phyloP scores from a whole-genome alignment of 768 basidiomycete genomes.

The button mushroom (Agaricus bisporus) region DNA sequence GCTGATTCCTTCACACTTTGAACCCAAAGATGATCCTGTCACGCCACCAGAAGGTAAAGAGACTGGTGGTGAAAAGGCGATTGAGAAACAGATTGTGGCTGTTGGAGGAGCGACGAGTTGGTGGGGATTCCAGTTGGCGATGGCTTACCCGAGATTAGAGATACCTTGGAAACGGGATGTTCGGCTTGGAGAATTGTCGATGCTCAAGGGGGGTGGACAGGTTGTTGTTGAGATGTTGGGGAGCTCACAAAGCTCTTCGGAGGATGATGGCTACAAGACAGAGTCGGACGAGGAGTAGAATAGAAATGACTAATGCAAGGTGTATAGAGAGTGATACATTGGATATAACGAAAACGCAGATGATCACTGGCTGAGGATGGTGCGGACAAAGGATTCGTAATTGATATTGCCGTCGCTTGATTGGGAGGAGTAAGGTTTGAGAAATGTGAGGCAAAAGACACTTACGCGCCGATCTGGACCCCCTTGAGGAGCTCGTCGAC shows the following conservation, averaged over 20 bases:
- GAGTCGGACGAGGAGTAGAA: slow-evolving; percentile 30
- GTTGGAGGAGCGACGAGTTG: slow-evolving; percentile 31
- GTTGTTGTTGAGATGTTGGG: slow-evolving; percentile 51
- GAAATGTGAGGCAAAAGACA: slow-evolving; percentile 15
- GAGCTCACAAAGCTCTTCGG: slow-evolving; percentile 12
- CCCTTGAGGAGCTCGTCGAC: slow-evolving; percentile 97
- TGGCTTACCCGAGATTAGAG: slow-evolving; percentile 65
- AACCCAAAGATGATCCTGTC: slow-evolving; percentile 34
- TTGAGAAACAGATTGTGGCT: slow-evolving; percentile 23
- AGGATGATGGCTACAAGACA: slow-evolving; percentile 53
- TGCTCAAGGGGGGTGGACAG: slow-evolving; percentile 53
- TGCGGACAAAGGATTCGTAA: slow-evolving; percentile 95
- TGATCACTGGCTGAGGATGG: slow-evolving; percentile 78
- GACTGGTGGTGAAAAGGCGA: slow-evolving; percentile 25
- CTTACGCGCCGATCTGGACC: slow-evolving; percentile 84
- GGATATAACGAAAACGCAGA: not conserved
- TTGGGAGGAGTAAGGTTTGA: not conserved
- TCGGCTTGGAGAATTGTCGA: slow-evolving; percentile 39
- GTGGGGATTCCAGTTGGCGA: slow-evolving; percentile 70
- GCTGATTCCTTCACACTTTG: slow-evolving; percentile 36
- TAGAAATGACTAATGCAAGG: slow-evolving; percentile 7
- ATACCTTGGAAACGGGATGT: slow-evolving; percentile 41
- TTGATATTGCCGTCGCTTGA: slow-evolving; percentile 92
- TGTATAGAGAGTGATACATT: not conserved
- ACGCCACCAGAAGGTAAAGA: slow-evolving; percentile 33